These are phyloP conservation scores for Kluyveromyces sp. DNA, from an alignment of 1,139 yeast genomes.

Conservation along the genomic window DNA sequence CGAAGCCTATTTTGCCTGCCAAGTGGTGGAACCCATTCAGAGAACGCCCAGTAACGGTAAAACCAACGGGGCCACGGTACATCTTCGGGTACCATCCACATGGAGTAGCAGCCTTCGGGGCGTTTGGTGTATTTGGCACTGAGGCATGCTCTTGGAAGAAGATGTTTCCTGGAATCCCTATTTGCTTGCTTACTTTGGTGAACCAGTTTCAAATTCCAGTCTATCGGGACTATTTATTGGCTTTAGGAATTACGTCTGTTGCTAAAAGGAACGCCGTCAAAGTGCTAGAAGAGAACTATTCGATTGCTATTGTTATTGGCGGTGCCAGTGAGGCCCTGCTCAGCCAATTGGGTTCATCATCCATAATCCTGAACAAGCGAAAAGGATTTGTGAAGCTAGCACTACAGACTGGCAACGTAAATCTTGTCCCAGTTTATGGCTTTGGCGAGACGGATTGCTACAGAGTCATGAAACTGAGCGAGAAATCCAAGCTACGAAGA, in stretches of 20 bases:
- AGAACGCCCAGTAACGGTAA: conserved; percentile 16
- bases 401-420: conserved; percentile 66
- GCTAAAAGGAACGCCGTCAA: conserved; percentile 65
- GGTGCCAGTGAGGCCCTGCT: conserved; percentile 89
- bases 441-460: conserved; percentile 89
- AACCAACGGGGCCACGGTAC: conserved; percentile 60
- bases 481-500: conserved; percentile 44
- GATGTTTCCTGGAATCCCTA: conserved; percentile 74
- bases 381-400: conserved; percentile 89
- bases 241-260: conserved; percentile 82
- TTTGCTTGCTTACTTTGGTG: conserved; percentile 70
- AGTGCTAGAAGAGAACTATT: conserved; percentile 59
- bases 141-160: conserved; percentile 66
- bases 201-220: conserved; percentile 85
- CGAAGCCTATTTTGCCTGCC: background rate
- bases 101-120: conserved; percentile 92
- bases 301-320: conserved; percentile 86
- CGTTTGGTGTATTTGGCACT: conserved; percentile 77
- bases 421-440: conserved; percentile 80
- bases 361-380: conserved; percentile 66
- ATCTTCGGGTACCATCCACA: conserved; percentile 96
- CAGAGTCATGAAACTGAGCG: conserved; percentile 52
- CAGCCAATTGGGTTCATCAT: conserved; percentile 53
- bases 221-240: conserved; percentile 75
- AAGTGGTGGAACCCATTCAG: conserved; percentile 7